These are phyloP conservation scores for Entomortierella beljakovae DNA, from an alignment of 192 early-diverging fungal genomes.

Conservation along the genomic window DNA sequence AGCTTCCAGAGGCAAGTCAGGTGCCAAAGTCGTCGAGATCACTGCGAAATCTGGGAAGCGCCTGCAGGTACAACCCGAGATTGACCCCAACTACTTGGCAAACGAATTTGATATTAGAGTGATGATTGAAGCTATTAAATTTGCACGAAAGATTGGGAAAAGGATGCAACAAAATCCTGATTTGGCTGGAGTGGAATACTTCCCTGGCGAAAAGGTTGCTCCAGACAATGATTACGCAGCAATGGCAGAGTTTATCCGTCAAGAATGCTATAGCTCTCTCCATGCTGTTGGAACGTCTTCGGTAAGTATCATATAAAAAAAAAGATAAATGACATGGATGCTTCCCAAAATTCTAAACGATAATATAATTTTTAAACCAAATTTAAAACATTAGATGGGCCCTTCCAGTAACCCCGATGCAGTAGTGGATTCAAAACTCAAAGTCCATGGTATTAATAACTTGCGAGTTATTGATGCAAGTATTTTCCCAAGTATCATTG, in stretches of 20 bases:
- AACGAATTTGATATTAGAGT: conserved; percentile 22
- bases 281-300: conserved; percentile 26
- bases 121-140: conserved; percentile 11
- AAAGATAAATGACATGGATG: too few species aligned
- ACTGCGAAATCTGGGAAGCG: neutral
- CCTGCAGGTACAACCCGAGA: neutral
- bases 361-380: too few species aligned
- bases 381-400: too few species aligned
- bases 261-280: conserved; percentile 1
- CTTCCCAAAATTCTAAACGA: too few species aligned
- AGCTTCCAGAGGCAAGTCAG: conserved; percentile 4
- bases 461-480: conserved; percentile 29
- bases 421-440: conserved; percentile 14
- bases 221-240: conserved; percentile 15
- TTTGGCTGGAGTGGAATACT: conserved; percentile 13
- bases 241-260: conserved; percentile 6
- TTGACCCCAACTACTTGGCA: conserved; percentile 32
- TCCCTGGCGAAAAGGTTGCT: conserved; percentile 7
- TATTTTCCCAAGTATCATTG: conserved; percentile 23
- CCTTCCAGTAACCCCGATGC: conserved; percentile 13
- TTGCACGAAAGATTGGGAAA: conserved; percentile 20
- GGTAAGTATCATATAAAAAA: conserved; percentile 14
- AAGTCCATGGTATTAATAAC: conserved; percentile 17
- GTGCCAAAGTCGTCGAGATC: neutral
- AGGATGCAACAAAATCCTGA: conserved; percentile 27